Base-by-base conservation (phyloP, 2,329 filamentous ascomycete genomes). In the Cercospora sojina region DNA sequence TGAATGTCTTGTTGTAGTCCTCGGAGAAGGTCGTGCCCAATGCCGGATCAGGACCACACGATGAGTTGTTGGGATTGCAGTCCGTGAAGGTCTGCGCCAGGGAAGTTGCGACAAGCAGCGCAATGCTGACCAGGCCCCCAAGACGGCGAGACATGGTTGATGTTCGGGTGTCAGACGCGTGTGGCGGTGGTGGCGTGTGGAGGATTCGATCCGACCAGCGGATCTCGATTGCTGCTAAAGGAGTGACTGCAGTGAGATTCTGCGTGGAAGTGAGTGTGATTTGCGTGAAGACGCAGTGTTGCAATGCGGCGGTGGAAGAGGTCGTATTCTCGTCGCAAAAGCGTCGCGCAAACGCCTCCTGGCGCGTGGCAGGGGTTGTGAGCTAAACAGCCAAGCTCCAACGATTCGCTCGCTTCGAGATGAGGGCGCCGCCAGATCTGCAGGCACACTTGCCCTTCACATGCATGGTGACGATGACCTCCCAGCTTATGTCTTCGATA, bases 21-120 rank as follows among this genome's bases (percentile, higher is more conserved):
- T 88, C 91, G 59, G 81, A 82, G 78, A 88, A 83, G 20, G 84
- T 80, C 5, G 81, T 83, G 64, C 90, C 89, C 25, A 96, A 84
- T 4, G 91, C 93, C 1, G 88, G 84, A 77, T 95, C 85, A 59
- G 87, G 77, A 1, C 90, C 87, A 77, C 93, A 96, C 35, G 72
- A 75, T 47, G 84, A 86, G 70, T 93, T 86, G 75, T 90, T 83
- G 5, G 93, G 93, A 75, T 96, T 89, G 82, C 93, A 98, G 41
- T 83, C 77, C 5, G 91, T 92, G 64, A 79, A 87, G 27, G 93
- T 92, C 79, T 97, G 93, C 59, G 90, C 93, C 55, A 83, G 72
- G 62, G 65, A 68, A 41, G 57, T 58, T 27, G 66, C 61, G 23
- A 71, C 70, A 49, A 76, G 67, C 35, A 76, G 62, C 31, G 72